Evolutionary conservation across 2,329 filamentous ascomycete genomes (phyloP).

Genomic region (Phialophora chinensis): DNA sequence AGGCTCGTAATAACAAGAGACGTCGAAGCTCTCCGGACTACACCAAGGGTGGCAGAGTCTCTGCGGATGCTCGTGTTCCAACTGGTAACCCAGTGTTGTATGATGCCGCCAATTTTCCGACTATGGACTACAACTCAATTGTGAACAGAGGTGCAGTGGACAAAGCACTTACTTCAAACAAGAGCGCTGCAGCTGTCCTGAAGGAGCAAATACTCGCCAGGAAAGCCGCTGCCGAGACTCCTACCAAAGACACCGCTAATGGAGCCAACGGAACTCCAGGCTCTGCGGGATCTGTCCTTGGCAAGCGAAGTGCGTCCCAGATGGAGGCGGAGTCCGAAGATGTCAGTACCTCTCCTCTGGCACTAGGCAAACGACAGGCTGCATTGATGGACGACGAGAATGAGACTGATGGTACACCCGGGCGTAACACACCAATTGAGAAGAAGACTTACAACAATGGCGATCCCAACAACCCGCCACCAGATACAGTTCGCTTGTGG

Average conservation of each 20-base stretch:
- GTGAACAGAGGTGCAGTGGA: slow-evolving; percentile 72
- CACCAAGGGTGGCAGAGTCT: slow-evolving; percentile 40
- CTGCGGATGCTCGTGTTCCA: slow-evolving; percentile 42
- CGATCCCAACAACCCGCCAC: slow-evolving; percentile 52
- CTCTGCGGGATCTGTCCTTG: slow-evolving; percentile 11
- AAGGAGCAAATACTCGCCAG: slow-evolving; percentile 74
- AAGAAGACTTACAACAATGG: slow-evolving; percentile 49
- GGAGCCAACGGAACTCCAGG: slow-evolving; percentile 34
- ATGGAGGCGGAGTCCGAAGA: slow-evolving; percentile 11
- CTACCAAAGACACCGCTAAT: slow-evolving; percentile 47
- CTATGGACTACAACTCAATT: slow-evolving; percentile 85
- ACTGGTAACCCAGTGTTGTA: slow-evolving; percentile 45
- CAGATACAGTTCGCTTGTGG: slow-evolving; percentile 88
- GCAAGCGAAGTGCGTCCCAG: slow-evolving; percentile 12
- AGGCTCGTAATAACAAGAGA: slow-evolving; percentile 47
- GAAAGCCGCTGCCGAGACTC: slow-evolving; percentile 41
- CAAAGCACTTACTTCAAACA: slow-evolving; percentile 82
- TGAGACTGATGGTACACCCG: slow-evolving; percentile 60
- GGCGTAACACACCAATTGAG: slow-evolving; percentile 61
- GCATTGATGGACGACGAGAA: slow-evolving; percentile 67
- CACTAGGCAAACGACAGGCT: slow-evolving; percentile 77
- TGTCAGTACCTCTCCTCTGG: slow-evolving; percentile 51
- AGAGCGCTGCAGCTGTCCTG: slow-evolving; percentile 87
- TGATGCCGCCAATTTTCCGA: slow-evolving; percentile 39
- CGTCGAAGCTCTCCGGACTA: slow-evolving; percentile 55